Evolutionary conservation across 371 early-diverging fungal species (phyloP), one percentile per base, ranked within the genome.

Genomic region (Mortierella polycephala): DNA sequence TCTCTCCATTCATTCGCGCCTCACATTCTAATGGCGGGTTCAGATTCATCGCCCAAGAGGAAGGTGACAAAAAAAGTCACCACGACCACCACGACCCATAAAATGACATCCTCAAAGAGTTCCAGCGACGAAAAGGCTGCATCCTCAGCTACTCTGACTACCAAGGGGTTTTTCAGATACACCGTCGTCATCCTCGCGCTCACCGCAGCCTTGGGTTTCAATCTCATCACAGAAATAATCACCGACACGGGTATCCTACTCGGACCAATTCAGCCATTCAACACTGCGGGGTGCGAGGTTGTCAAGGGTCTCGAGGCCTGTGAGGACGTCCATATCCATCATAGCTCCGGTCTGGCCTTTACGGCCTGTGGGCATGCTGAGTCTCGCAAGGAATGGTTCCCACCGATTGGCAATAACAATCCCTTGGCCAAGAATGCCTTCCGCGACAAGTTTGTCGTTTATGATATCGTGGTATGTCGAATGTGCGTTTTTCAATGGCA

Each of bases 251-350:
- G 76, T 37, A 59, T 75, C 12, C 41, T 70, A 13, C 46, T 75
- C 20, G 70, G 70, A 0, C 14, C 52, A 5, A 44, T 75, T 18
- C 55, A 59, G 14, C 55, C 70, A 0, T 59, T 70, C 57, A 75
- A 75, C 57, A 70, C 71, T 18, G 60, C 23, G 2, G 70, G 67
- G 0, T 75, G 76, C 45, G 55, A 58, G 14, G 14, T 51, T 37
- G 63, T 75, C 41, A 46, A 55, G n/a, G 81, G 81, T 5, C 61
- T 85, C 11, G 82, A 87, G 41, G 82, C 83, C 21, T 87, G 87
- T 39, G 87, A 87, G 74, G 87, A 85, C 47, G 73, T 87, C 37
- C 83, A 81, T 23, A 72, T 85, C 41, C 86, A 86, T 66, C 82
- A 76, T 18, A 62, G 55, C 8, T 81, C 82, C 10, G 84, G 86